These are phyloP conservation scores for Beauveria medogensis DNA, from an alignment of 2,329 filamentous ascomycete genomes.

Conservation along the genomic window DNA sequence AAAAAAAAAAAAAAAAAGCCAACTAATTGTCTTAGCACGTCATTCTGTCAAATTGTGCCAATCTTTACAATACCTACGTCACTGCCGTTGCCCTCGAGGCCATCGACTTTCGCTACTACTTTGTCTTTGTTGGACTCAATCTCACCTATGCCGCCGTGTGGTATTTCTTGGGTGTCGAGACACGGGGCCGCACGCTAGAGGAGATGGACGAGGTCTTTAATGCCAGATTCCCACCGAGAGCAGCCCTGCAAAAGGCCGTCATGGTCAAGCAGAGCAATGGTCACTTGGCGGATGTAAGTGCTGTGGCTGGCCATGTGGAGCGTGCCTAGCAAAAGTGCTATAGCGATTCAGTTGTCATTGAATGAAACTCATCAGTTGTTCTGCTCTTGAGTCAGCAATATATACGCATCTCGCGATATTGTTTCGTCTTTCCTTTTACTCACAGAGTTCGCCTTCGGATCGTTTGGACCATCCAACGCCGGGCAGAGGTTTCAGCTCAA, in stretches of 20 bases:
- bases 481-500: no score
- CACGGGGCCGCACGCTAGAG: slow-evolving; percentile 30
- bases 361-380: no score
- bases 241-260: slow-evolving; percentile 26
- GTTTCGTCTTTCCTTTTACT: not conserved
- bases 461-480: no score
- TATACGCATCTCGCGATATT: not conserved
- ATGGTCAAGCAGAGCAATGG: slow-evolving; percentile 19
- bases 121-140: slow-evolving; percentile 25
- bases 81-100: slow-evolving; percentile 23
- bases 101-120: slow-evolving; percentile 24
- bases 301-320: not conserved
- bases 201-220: slow-evolving; percentile 36
- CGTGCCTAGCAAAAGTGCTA: not conserved
- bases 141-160: slow-evolving; percentile 20
- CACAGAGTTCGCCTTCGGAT: no score
- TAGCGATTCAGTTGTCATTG: not conserved
- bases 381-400: no score
- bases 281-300: slow-evolving; percentile 13
- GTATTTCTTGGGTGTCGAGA: slow-evolving; percentile 24
- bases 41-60: slow-evolving; percentile 23
- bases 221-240: slow-evolving; percentile 28
- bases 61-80: slow-evolving; percentile 25
- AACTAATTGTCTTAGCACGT: slow-evolving; percentile 1
- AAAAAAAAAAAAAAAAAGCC: no score